Conservation (phyloP, 2,329 filamentous ascomycete genomes). For the Fusarium sp. region DNA sequence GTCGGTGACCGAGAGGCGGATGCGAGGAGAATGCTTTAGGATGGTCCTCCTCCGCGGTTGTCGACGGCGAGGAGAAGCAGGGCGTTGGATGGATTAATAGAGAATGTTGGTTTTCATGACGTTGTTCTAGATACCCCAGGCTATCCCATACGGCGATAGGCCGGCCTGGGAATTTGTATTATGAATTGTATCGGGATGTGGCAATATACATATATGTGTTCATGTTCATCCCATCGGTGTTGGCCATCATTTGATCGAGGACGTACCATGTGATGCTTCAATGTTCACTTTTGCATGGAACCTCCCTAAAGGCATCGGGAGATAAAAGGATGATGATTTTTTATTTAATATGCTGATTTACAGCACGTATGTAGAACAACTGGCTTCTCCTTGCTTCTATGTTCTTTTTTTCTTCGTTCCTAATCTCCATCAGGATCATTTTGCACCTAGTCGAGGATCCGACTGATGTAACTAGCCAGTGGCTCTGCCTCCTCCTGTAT, state of each 20-base stretch:
- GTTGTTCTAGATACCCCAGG: conserved; percentile 39
- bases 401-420: not conserved
- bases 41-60: conserved; percentile 13
- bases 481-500: conserved; percentile 64
- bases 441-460: conserved; percentile 48
- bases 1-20: conserved; percentile 49
- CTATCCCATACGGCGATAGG: conserved; percentile 17
- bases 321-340: no score
- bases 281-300: not conserved
- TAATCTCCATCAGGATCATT: not conserved
- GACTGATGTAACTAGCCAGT: conserved; percentile 58
- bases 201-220: conserved; percentile 32
- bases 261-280: not conserved
- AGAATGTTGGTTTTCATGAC: conserved; percentile 46
- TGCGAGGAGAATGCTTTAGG: conserved; percentile 52
- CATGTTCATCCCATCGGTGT: conserved; percentile 14
- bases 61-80: conserved; percentile 29
- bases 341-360: not conserved
- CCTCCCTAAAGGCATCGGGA: not conserved
- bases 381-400: not conserved
- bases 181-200: conserved; percentile 36
- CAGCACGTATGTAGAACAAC: not conserved
- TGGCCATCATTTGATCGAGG: not conserved
- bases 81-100: conserved; percentile 48
- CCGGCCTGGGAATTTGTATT: conserved; percentile 38